phyloP scores from a whole-genome alignment of 192 early-diverging fungal genomes.

The Coemansia reversa region DNA sequence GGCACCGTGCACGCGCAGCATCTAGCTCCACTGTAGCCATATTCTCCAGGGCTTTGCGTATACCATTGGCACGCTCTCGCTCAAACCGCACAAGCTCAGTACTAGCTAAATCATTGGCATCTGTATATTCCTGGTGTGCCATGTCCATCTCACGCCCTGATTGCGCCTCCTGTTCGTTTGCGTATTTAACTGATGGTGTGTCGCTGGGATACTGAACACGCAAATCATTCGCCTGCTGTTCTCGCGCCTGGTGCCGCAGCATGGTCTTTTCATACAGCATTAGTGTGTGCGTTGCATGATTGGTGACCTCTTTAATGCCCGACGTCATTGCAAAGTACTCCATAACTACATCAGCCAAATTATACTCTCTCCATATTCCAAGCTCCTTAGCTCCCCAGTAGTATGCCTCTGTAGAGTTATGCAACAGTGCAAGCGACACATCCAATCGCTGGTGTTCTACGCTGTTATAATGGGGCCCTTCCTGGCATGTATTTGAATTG shows the following conservation, averaged over 20 bases:
- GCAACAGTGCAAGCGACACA: slow-evolving; percentile 38
- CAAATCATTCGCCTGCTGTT: slow-evolving; percentile 30
- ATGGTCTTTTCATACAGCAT: slow-evolving; percentile 48
- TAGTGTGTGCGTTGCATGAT: slow-evolving; percentile 46
- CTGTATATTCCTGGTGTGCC: slow-evolving; percentile 50
- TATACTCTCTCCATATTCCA: slow-evolving; percentile 42
- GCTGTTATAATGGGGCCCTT: not conserved
- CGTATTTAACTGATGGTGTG: slow-evolving; percentile 45
- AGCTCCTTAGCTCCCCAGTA: slow-evolving; percentile 50
- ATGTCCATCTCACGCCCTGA: slow-evolving; percentile 39
- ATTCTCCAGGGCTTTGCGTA: slow-evolving; percentile 42
- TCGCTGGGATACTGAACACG: slow-evolving; percentile 51
- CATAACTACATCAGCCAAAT: slow-evolving; percentile 37
- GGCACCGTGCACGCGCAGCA: slow-evolving; percentile 33
- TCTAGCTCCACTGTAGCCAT: slow-evolving; percentile 43
- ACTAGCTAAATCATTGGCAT: slow-evolving; percentile 40
- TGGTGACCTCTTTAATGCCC: slow-evolving; percentile 40
- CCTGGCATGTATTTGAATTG: not conserved
- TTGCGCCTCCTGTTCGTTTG: slow-evolving; percentile 48
- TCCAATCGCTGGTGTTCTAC: slow-evolving; percentile 30
- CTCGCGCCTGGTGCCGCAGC: slow-evolving; percentile 34
- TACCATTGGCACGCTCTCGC: slow-evolving; percentile 37
- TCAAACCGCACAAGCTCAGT: slow-evolving; percentile 43
- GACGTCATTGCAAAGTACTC: slow-evolving; percentile 43
- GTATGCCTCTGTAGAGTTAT: slow-evolving; percentile 39